These are phyloP conservation scores for Astragalus membranaceus DNA, from an alignment of 306 rosid species.

Conservation along the genomic window DNA sequence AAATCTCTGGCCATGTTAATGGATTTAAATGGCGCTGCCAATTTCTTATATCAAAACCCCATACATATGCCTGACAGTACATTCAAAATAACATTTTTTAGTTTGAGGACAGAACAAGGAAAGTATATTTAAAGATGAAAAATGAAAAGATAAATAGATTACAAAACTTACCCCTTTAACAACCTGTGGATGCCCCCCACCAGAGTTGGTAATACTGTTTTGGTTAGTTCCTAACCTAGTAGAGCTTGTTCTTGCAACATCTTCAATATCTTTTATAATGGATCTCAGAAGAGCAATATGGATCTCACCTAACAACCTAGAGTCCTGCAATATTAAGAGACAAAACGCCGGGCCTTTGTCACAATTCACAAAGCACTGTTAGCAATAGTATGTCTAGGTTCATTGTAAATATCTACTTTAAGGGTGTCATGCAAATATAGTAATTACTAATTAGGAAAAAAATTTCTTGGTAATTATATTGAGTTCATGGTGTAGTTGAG, in stretches of 20 bases:
- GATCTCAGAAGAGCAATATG: constrained; percentile 64
- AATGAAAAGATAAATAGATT: not conserved
- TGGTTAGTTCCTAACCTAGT: constrained; percentile 50
- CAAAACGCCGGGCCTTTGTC: not conserved
- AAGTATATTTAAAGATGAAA: constrained; percentile 14
- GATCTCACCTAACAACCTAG: constrained; percentile 69
- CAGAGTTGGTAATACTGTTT: constrained; percentile 40
- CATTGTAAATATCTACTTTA: not conserved
- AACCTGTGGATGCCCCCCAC: constrained; percentile 72
- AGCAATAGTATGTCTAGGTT: not conserved
- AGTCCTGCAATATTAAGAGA: constrained; percentile 43
- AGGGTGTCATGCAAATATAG: not conserved
- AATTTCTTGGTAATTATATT: not conserved
- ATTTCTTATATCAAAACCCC: constrained; percentile 79
- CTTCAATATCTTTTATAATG: constrained; percentile 68
- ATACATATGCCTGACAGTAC: constrained; percentile 51
- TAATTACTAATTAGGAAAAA: not conserved
- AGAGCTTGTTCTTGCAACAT: constrained; percentile 56
- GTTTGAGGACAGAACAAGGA: not conserved
- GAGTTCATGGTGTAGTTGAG: not conserved
- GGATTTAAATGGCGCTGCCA: constrained; percentile 68
- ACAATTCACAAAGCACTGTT: constrained; percentile 10
- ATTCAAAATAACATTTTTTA: not conserved
- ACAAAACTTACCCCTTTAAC: constrained; percentile 58
- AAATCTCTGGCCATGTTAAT: constrained; percentile 85